A percentile compares a stretch with the other conserved stretches of the same genome.
Conservation (phyloP, 2,329 filamentous ascomycete species). For the Drechslerella stenobrocha region DNA sequence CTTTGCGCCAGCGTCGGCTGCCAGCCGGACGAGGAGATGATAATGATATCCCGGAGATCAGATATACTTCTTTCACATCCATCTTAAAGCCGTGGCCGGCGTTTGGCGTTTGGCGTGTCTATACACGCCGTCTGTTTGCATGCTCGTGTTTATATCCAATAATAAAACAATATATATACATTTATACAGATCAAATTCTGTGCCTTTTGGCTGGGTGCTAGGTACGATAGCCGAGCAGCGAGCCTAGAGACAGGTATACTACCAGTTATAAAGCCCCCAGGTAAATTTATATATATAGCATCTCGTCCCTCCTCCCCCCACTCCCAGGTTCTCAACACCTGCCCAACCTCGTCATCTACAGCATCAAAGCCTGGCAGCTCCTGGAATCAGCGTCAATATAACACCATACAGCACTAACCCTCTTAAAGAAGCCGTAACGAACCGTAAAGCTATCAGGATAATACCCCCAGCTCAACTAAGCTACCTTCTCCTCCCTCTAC, state of each 20-base stretch:
- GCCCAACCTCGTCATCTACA: conserved; percentile 19
- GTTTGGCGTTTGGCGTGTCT: conserved; percentile 1
- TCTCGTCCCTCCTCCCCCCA: background rate
- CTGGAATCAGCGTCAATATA: background rate
- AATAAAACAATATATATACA: too few species aligned
- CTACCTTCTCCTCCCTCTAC: conserved; percentile 12
- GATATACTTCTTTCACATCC: background rate
- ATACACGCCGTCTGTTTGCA: background rate
- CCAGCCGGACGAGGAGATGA: conserved; percentile 25
- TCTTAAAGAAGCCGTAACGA: background rate
- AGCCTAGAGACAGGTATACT: too few species aligned
- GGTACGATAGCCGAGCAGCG: too few species aligned
- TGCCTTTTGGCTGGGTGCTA: too few species aligned
- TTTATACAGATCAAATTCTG: too few species aligned
- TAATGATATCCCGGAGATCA: background rate
- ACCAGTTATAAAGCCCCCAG: too few species aligned
- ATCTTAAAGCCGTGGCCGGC: background rate
- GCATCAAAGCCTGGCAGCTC: conserved; percentile 1
- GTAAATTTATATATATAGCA: too few species aligned
- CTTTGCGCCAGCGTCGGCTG: conserved; percentile 34
- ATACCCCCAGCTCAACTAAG: conserved; percentile 29
- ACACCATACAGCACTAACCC: background rate
- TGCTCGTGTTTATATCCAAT: too few species aligned
- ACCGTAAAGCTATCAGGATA: conserved; percentile 32
- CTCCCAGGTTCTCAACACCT: conserved; percentile 4